phyloP scores from a whole-genome alignment of 768 basidiomycete genomes.

The Amanita fuliginea region DNA sequence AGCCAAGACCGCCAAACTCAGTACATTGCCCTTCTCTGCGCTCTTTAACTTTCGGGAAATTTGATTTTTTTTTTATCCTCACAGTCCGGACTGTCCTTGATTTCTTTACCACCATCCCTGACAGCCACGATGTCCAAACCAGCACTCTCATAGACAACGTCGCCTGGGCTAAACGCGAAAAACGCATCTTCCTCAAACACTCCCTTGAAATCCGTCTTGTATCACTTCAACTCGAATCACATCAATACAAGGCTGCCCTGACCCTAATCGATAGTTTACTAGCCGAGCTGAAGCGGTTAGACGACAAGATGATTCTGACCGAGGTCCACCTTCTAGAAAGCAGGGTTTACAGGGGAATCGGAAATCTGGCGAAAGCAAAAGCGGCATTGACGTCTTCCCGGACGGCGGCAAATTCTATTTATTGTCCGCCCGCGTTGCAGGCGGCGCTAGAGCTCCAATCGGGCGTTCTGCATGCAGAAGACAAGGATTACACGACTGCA shows the following conservation, averaged over 20 bases:
- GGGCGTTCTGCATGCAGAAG: conserved; percentile 86
- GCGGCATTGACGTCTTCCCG: conserved; percentile 83
- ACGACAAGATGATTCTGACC: conserved; percentile 97
- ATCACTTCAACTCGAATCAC: conserved; percentile 68
- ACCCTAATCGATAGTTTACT: conserved; percentile 78
- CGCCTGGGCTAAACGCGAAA: conserved; percentile 84
- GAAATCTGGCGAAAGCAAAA: conserved; percentile 87
- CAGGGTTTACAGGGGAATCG: conserved; percentile 79
- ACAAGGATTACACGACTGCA: conserved; percentile 95
- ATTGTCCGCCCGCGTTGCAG: conserved; percentile 48
- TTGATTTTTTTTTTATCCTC: not conserved
- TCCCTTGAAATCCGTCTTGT: conserved; percentile 85
- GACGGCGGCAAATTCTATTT: conserved; percentile 92
- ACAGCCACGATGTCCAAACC: conserved; percentile 68
- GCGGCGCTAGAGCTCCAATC: conserved; percentile 41
- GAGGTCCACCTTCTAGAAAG: conserved; percentile 95
- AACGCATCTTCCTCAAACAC: conserved; percentile 93
- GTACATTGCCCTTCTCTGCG: conserved; percentile 28
- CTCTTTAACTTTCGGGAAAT: not conserved
- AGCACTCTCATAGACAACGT: conserved; percentile 84
- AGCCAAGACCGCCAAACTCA: conserved; percentile 94
- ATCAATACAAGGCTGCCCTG: conserved; percentile 71
- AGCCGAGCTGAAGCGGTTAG: conserved; percentile 82
- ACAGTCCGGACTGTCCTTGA: conserved; percentile 89
- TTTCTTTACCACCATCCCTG: conserved; percentile 72